Evolutionary conservation across 108 stramenopile genomes (phyloP).

Genomic region (Epithemia pelagica): DNA sequence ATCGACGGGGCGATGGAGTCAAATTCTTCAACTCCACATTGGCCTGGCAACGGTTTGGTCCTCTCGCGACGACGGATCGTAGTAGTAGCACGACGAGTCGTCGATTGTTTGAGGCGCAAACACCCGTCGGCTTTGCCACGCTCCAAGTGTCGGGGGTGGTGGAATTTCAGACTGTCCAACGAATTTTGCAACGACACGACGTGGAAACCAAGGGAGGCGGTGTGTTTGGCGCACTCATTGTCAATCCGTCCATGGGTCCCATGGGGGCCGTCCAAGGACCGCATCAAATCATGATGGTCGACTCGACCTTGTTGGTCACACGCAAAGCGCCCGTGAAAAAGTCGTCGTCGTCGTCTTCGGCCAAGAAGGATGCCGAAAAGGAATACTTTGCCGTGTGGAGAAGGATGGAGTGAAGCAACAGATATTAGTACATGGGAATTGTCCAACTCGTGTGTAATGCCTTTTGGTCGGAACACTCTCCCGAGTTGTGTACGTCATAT

Average conservation of each 20-base stretch:
- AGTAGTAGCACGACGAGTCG: constrained; percentile 33
- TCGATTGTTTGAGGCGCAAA: constrained; percentile 40
- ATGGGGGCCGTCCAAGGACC: constrained; percentile 32
- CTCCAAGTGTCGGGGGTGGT: constrained; percentile 43
- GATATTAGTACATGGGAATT: too few species aligned
- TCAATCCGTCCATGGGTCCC: constrained; percentile 27
- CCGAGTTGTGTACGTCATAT: too few species aligned
- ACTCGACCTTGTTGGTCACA: constrained; percentile 65
- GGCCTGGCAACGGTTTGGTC: constrained; percentile 55
- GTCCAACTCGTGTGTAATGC: too few species aligned
- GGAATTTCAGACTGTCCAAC: constrained; percentile 30
- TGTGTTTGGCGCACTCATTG: constrained; percentile 34
- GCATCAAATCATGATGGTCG: constrained; percentile 75
- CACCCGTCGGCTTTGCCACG: constrained; percentile 37
- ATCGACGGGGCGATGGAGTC: constrained; percentile 75
- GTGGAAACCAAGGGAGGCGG: constrained; percentile 31
- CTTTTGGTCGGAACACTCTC: too few species aligned
- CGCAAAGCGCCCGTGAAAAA: constrained; percentile 17
- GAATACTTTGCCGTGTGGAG: constrained; percentile 80
- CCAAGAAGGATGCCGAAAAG: constrained; percentile 51
- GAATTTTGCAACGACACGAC: constrained; percentile 42
- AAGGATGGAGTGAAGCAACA: constrained; percentile 24
- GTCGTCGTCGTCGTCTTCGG: constrained; percentile 8
- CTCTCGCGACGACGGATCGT: too few species aligned
- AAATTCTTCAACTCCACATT: constrained; percentile 69